Conservation (phyloP, 805 yeast genomes). For the Myxozyma nipponensis region DNA sequence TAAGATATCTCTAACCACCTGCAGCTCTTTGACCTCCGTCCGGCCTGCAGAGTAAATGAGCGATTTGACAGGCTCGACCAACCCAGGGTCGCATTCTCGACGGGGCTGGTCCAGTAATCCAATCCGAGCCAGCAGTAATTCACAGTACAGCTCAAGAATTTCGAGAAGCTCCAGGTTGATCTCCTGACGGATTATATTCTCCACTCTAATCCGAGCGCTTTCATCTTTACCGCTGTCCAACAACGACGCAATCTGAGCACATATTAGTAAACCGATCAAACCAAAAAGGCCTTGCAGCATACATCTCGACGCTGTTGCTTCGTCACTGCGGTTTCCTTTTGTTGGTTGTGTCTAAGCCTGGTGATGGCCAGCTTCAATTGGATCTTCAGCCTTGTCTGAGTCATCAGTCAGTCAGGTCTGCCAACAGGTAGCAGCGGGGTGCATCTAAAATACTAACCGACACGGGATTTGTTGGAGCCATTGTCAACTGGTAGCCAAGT, state of each 20-base stretch:
- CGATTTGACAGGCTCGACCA: slow-evolving; percentile 70
- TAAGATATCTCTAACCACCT: slow-evolving; percentile 57
- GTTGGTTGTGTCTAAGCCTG: slow-evolving; percentile 65
- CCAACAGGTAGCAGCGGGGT: not conserved
- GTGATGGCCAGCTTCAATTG: slow-evolving; percentile 64
- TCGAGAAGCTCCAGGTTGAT: slow-evolving; percentile 75
- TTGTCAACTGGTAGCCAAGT: too few species aligned
- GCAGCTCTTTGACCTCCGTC: slow-evolving; percentile 72
- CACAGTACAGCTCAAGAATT: slow-evolving; percentile 76
- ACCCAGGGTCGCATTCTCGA: slow-evolving; percentile 50
- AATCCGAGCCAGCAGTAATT: slow-evolving; percentile 70
- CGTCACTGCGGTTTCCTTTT: slow-evolving; percentile 67
- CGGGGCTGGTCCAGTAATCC: slow-evolving; percentile 49
- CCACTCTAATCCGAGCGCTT: slow-evolving; percentile 79
- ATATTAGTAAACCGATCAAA: not conserved
- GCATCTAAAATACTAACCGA: slow-evolving; percentile 1
- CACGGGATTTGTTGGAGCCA: slow-evolving; percentile 6
- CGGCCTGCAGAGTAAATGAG: slow-evolving; percentile 66
- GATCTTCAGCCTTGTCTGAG: slow-evolving; percentile 29
- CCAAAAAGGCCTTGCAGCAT: slow-evolving; percentile 6
- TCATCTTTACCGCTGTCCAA: slow-evolving; percentile 68
- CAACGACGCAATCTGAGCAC: slow-evolving; percentile 57
- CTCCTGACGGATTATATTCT: slow-evolving; percentile 78
- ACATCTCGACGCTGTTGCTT: slow-evolving; percentile 67
- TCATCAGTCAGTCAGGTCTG: not conserved